Percentiles rank a stretch among this genome's conserved stretches.
phyloP scores from a whole-genome alignment of 805 yeast species.

The Kazachstania kunashirensis region DNA sequence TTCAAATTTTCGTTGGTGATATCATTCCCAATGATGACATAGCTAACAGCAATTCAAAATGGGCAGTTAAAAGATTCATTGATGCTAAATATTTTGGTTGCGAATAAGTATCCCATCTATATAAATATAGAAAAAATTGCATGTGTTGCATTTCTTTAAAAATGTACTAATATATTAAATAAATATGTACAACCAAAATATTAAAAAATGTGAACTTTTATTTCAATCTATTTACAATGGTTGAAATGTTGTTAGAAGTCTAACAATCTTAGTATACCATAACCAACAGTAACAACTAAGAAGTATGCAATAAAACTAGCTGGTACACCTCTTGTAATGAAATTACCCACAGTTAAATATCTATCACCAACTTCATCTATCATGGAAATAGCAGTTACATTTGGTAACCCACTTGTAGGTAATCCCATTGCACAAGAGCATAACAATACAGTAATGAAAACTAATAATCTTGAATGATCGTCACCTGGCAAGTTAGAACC shows the following conservation, averaged over 20 bases:
- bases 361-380: slow-evolving; percentile 88
- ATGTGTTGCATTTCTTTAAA: no score
- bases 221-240: no score
- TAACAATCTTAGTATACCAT: slow-evolving; percentile 50
- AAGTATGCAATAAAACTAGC: slow-evolving; percentile 66
- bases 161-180: no score
- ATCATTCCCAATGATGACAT: slow-evolving; percentile 41
- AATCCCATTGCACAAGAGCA: slow-evolving; percentile 96
- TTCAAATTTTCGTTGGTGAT: slow-evolving; percentile 61
- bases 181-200: no score
- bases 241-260: slow-evolving; percentile 32
- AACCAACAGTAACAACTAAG: slow-evolving; percentile 73
- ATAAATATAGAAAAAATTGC: no score
- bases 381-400: slow-evolving; percentile 92
- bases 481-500: slow-evolving; percentile 61
- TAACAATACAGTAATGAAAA: slow-evolving; percentile 52
- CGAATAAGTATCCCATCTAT: no score
- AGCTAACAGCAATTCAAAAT: slow-evolving; percentile 39
- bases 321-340: slow-evolving; percentile 87
- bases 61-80: slow-evolving; percentile 58
- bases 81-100: slow-evolving; percentile 72
- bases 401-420: slow-evolving; percentile 96
- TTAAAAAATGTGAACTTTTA: no score
- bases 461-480: slow-evolving; percentile 78
- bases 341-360: slow-evolving; percentile 75